Evolutionary conservation across 257 asterid genomes (phyloP), one percentile per base, ranked within the genome.

Genomic region (Ligustrum vulgare): DNA sequence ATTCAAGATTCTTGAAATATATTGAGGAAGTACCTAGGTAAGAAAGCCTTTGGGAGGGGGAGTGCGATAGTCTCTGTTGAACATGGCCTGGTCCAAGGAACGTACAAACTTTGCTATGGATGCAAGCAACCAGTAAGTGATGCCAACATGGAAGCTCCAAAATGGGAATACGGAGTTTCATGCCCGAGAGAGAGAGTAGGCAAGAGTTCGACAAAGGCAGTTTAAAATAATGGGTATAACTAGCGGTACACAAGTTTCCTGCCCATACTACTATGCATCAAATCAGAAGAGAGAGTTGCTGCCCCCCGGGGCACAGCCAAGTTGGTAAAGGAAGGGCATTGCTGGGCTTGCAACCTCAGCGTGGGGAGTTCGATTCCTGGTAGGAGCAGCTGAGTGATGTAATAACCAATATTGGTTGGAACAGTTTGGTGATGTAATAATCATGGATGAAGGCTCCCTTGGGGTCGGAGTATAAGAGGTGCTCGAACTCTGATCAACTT

Each of bases 151-250:
- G 97, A 93, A 84, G 73, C 93, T 41, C 92, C 92, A 2, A 93
- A 90, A 67, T 95, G 93, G 92, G 99, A 95, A 78, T 80, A 85
- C 12, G 99, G 87, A 0, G 97, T 95, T 73, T 84, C 92, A 70
- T 93, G 99, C 82, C 99, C 97, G 93, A 75, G 99, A 95, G 89
- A 93, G 86, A 82, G 99, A 90, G 78, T 83, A 98, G 79, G 98
- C 98, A 22, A 82, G 99, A 84, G 97, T 96, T 39, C 80, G 99
- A 41, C 98, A 91, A 67, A 83, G 51, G 65, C 99, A 95, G 84
- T 95, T 89, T 25, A 86, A 91, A 88, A 87, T 78, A 75, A 93
- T 95, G 88, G 99, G 99, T 15, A 84, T 94, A 39, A 89, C 92
- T 25, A 98, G 99, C 4, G 99, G 99, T 31, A 98, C 96, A 95